phyloP scores from a whole-genome alignment of 495 filamentous ascomycete species.

The Talaromyces borbonicus region DNA sequence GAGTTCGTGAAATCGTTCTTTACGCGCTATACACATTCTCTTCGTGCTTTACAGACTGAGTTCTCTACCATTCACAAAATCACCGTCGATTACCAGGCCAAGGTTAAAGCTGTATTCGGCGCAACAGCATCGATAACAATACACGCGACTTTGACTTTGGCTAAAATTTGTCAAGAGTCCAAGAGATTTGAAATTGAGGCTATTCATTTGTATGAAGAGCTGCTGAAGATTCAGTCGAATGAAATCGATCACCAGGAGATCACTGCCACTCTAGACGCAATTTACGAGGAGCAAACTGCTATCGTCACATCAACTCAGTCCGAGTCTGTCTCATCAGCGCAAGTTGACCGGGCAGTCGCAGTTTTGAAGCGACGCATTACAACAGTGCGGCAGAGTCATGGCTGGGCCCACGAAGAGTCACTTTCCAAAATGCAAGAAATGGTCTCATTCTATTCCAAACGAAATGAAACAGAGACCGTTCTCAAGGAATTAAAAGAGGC shows the following conservation, averaged over 20 bases:
- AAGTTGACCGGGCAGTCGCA: conserved; percentile 19
- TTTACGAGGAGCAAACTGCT: conserved; percentile 27
- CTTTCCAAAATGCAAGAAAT: conserved; percentile 25
- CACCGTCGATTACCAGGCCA: conserved; percentile 23
- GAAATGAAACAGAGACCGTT: conserved; percentile 16
- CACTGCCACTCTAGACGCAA: conserved; percentile 22
- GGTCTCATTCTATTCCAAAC: conserved; percentile 21
- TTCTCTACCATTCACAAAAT: conserved; percentile 23
- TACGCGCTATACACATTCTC: conserved; percentile 22
- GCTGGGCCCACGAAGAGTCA: conserved; percentile 30
- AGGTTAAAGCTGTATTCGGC: conserved; percentile 23
- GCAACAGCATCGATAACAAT: conserved; percentile 27
- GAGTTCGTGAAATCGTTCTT: conserved; percentile 23
- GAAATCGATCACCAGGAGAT: conserved; percentile 25
- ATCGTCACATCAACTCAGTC: conserved; percentile 11
- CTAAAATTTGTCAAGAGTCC: conserved; percentile 26
- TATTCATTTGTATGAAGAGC: conserved; percentile 21
- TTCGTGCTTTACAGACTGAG: conserved; percentile 22
- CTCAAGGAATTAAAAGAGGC: conserved; percentile 22
- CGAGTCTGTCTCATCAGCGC: conserved; percentile 15
- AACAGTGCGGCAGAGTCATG: conserved; percentile 18
- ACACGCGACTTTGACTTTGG: conserved; percentile 24
- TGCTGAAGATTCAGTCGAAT: conserved; percentile 19
- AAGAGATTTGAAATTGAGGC: conserved; percentile 26
- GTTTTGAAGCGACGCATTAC: conserved; percentile 21